Percentiles rank a stretch among this genome's conserved stretches.
Conservation (phyloP, 73 alveolate genomes). For the Symbiodinium natans region DNA sequence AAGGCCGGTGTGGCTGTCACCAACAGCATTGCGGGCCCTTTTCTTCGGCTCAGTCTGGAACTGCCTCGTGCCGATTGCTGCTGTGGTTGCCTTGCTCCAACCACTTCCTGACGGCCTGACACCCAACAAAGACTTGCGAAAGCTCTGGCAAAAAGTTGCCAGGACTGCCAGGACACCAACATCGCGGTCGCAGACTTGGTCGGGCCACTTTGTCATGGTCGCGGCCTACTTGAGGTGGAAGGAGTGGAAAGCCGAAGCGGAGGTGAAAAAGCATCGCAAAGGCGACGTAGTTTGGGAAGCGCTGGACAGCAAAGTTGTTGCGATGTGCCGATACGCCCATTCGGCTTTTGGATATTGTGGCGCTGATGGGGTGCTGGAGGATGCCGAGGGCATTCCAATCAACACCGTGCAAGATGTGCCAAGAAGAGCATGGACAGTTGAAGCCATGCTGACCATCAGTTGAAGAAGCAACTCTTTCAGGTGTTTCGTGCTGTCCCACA, state of each 20-base stretch:
- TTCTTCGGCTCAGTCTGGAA: conserved; percentile 28
- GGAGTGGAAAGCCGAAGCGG: not conserved
- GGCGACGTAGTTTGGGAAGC: conserved; percentile 58
- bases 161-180: not conserved
- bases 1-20: not conserved
- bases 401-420: not conserved
- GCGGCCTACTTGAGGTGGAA: conserved; percentile 69
- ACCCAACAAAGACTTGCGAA: conserved; percentile 33
- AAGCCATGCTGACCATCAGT: conserved; percentile 34
- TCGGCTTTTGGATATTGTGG: not conserved
- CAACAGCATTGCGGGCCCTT: conserved; percentile 24
- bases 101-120: not conserved
- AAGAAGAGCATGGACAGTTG: conserved; percentile 26
- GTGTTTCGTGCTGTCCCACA: not conserved
- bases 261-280: not conserved
- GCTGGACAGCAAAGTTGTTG: conserved; percentile 14
- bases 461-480: not conserved
- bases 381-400: not conserved
- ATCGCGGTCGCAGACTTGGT: conserved; percentile 1
- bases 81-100: conserved; percentile 15
- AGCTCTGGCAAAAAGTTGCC: conserved; percentile 27
- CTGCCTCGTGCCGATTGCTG: conserved; percentile 59
- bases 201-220: conserved; percentile 57
- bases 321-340: conserved; percentile 18
- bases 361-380: not conserved